Base-by-base conservation (phyloP, 805 yeast genomes). In the Metschnikowia sp. region DNA sequence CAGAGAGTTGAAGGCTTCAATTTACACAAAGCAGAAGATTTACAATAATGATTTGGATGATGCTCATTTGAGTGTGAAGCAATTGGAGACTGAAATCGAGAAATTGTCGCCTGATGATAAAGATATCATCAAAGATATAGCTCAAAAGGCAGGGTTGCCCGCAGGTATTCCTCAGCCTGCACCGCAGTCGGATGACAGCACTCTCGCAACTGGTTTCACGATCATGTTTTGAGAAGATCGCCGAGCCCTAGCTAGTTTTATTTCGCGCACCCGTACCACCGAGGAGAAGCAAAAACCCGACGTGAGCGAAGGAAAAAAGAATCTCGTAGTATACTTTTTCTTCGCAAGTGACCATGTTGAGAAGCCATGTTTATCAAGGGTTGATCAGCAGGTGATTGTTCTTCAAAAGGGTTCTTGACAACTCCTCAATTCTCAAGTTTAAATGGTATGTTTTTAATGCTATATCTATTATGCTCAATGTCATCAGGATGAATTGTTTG, bases 1-100 rank as follows among this genome's bases (percentile, higher is more conserved):
- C 53, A 78, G 77, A 57, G 81, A 76, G 31, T 83, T 88, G 88
- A 82, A 82, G 57, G 65, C 63, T 46, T 78, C 78, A 0, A 66
- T 86, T 40, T 70, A 77, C 42, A 71, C 69, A 15, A 78, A 78
- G 57, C 90, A 85, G 62, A 69, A 66, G n/a, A 62, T 63, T 44
- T 76, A 80, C 52, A 84, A 84, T 54, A 62, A 68, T 38, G 85
- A 79, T 45, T 75, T 85, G 48, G 81, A 77, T 46, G 58, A 53
- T 10, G 50, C 69, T 41, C 76, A 76, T 50, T 55, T 56, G 12
- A 55, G 64, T 19, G 61, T 78, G 32, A 57, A 71, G 12, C 49
- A 55, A 29, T 54, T 79, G 44, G 76, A 75, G 58, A 54, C 51
- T 11, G 50, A 49, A 8, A 50, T 65, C 32, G 47, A 49, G 37